phyloP scores from a whole-genome alignment of 78 protist species.

The Cavenderia fasciculata region DNA sequence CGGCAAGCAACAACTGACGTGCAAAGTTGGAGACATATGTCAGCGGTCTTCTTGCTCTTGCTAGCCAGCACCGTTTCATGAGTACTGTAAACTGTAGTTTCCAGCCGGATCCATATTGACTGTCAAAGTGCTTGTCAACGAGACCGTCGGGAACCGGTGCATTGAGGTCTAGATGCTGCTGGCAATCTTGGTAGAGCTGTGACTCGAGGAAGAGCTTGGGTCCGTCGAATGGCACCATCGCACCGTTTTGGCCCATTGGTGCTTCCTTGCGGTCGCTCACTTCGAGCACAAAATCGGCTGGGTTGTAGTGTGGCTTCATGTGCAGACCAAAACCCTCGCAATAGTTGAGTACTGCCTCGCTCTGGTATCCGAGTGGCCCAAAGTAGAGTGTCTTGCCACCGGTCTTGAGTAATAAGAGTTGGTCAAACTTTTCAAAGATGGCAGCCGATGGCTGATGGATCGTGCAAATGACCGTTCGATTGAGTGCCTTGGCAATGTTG shows the following conservation, averaged over 20 bases:
- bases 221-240: background rate
- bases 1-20: conserved; percentile 27
- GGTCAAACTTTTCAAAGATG: conserved; percentile 78
- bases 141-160: background rate
- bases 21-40: conserved; percentile 3
- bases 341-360: background rate
- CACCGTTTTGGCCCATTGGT: conserved; percentile 10
- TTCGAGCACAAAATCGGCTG: conserved; percentile 81
- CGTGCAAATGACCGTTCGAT: conserved; percentile 75
- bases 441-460: conserved; percentile 93
- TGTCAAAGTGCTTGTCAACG: conserved; percentile 1
- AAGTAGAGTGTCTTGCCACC: conserved; percentile 86
- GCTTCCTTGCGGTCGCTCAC: conserved; percentile 41
- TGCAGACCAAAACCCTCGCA: background rate
- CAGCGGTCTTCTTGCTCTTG: conserved; percentile 26
- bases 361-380: conserved; percentile 75
- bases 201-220: conserved; percentile 14
- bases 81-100: conserved; percentile 4
- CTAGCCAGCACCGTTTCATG: background rate
- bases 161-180: background rate
- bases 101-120: conserved; percentile 27
- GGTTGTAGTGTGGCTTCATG: conserved; percentile 69
- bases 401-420: conserved; percentile 77
- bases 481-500: conserved; percentile 30
- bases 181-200: background rate